Evolutionary conservation across 495 filamentous ascomycete genomes (phyloP).

Genomic region (Ascobolus immersus): DNA sequence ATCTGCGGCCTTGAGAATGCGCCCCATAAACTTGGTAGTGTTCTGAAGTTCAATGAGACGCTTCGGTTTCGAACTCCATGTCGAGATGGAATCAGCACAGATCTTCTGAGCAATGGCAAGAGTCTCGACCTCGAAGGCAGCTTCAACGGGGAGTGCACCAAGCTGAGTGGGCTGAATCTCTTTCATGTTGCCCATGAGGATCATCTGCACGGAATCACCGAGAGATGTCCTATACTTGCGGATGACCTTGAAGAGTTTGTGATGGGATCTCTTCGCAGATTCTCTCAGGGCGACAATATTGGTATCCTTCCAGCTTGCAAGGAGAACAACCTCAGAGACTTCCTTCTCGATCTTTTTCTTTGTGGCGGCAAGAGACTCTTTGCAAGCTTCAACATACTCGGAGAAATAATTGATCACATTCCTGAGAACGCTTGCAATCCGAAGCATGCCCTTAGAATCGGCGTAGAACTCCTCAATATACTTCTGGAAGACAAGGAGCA

Average conservation of each 20-base stretch:
- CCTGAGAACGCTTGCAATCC: constrained; percentile 32
- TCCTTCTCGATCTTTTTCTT: constrained; percentile 49
- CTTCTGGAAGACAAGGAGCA: constrained; percentile 44
- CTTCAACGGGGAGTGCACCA: constrained; percentile 8
- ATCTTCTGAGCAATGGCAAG: constrained; percentile 20
- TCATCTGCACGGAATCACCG: constrained; percentile 36
- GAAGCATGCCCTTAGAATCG: constrained; percentile 27
- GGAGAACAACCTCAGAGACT: constrained; percentile 60
- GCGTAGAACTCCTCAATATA: constrained; percentile 32
- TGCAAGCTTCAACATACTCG: constrained; percentile 37
- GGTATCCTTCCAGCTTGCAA: constrained; percentile 90
- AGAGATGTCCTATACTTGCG: constrained; percentile 60
- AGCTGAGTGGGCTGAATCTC: constrained; percentile 5
- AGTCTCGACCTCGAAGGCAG: constrained; percentile 6
- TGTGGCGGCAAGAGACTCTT: constrained; percentile 34
- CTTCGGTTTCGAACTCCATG: constrained; percentile 36
- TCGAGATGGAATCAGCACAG: constrained; percentile 26
- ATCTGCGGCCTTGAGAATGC: constrained; percentile 26
- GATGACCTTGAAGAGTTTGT: constrained; percentile 73
- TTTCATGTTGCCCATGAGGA: constrained; percentile 37
- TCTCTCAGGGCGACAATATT: constrained; percentile 72
- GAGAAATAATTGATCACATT: constrained; percentile 54
- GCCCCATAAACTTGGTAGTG: constrained; percentile 38
- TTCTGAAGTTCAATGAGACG: constrained; percentile 41
- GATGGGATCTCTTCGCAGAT: constrained; percentile 69